Base-by-base conservation (phyloP, 495 filamentous ascomycete species). In the Sordaria brevicollis region DNA sequence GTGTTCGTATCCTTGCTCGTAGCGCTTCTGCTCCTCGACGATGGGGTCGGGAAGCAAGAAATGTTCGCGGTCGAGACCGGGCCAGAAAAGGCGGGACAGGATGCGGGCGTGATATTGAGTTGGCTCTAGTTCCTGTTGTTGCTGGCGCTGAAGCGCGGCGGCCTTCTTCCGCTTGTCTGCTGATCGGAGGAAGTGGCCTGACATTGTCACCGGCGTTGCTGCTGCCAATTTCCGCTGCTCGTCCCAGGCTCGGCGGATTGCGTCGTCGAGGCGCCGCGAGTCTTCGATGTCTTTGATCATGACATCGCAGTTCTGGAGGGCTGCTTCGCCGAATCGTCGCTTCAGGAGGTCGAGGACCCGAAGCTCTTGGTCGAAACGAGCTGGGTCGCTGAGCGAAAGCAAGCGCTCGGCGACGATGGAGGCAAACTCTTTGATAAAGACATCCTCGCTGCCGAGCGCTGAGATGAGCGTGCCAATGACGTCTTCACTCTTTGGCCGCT, bases 231-330 rank as follows among this genome's bases (percentile, higher is more conserved):
- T 68, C 36, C 25, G 54, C 34, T 71, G 35, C 25, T 62, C 49
- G 25, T 62, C 49, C 49, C 49, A 62, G 10, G 33, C 62, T 36
- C 83, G 84, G 17, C 87, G 79, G 35, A 96, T 91, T 33, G 83
- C 77, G 33, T 80, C 75, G 74, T 96, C 89, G 65, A 95, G 86
- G 62, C 88, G 86, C 62, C 86, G 84, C 13, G 93, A 97, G 74
- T 97, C 93, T 65, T 89, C 85, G n/a, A 98, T 90, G 80, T 99
- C 95, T 65, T 89, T 90, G 34, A 98, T 86, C 95, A 99, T 99
- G 70, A 99, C 95, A 75, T 98, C 93, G 80, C 92, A 97, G 54
- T 90, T 89, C 76, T 98, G 95, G 54, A 97, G 82, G 9, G 90
- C 86, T 4, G 88, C 85, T 72, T 97, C 93, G 17, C 94, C 96